A percentile compares a stretch with the other conserved stretches of the same genome.
phyloP scores from a whole-genome alignment of 2,329 filamentous ascomycete species.

The Endoconidiophora laricicola region DNA sequence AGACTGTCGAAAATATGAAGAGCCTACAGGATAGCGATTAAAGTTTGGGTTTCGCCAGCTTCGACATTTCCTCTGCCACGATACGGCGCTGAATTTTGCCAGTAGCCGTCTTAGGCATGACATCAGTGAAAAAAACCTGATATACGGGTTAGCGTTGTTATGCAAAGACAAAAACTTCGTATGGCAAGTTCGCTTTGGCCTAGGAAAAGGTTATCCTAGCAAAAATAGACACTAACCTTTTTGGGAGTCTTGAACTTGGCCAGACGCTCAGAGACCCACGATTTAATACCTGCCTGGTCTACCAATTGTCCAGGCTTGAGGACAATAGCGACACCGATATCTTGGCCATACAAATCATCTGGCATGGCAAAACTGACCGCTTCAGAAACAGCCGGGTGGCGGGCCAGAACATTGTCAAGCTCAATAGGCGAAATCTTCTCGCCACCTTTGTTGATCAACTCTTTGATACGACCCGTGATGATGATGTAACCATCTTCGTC shows the following conservation, averaged over 20 bases:
- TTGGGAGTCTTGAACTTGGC: constrained; percentile 78
- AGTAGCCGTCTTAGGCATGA: constrained; percentile 85
- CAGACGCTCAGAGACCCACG: constrained; percentile 51
- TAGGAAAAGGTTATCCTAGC: no score
- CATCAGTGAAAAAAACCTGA: constrained; percentile 62
- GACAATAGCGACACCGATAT: constrained; percentile 62
- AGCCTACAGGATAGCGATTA: constrained; percentile 18
- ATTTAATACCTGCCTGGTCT: constrained; percentile 43
- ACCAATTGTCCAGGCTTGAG: constrained; percentile 46
- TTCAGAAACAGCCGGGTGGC: constrained; percentile 56
- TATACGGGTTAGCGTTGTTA: constrained; percentile 7
- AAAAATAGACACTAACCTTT: constrained; percentile 34
- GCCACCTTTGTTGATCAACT: constrained; percentile 79
- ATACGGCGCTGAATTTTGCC: constrained; percentile 76
- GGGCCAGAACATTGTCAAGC: constrained; percentile 65
- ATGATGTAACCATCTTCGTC: constrained; percentile 68
- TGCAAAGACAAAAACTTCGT: background rate
- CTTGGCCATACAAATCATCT: constrained; percentile 70
- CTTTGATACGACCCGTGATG: constrained; percentile 86
- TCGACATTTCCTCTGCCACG: constrained; percentile 73
- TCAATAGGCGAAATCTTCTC: constrained; percentile 85
- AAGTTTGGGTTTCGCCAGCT: constrained; percentile 46
- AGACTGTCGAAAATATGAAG: no score
- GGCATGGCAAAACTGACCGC: constrained; percentile 72
- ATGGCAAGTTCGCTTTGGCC: background rate